A percentile compares a stretch with the other conserved stretches of the same genome.
These are phyloP conservation scores for Aspergillus aculeatus DNA, from an alignment of 2,329 filamentous ascomycete genomes.

Conservation along the genomic window DNA sequence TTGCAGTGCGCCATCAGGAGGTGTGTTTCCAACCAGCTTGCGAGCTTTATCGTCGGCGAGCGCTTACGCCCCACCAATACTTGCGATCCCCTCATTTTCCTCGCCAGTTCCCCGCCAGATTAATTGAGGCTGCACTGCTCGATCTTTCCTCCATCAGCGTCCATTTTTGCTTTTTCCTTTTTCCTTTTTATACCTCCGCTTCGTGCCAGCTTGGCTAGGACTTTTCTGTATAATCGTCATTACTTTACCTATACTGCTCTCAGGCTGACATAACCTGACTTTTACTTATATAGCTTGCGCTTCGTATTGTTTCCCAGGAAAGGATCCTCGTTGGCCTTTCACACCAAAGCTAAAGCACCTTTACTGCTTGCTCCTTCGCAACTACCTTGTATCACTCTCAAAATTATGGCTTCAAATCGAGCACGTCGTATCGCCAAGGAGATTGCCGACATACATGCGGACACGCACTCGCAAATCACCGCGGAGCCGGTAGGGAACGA, in stretches of 20 bases:
- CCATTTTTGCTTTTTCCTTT: conserved; percentile 1
- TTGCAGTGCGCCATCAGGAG: not conserved
- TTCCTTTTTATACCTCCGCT: not conserved
- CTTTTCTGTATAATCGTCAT: not conserved
- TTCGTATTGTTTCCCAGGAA: not conserved
- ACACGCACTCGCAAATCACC: conserved; percentile 73
- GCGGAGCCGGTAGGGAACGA: conserved; percentile 63
- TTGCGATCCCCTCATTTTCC: conserved; percentile 7
- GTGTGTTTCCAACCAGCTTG: not conserved
- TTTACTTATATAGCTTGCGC: not conserved
- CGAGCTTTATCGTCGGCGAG: conserved; percentile 1
- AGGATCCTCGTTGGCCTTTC: not conserved
- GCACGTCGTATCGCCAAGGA: conserved; percentile 55
- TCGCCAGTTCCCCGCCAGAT: conserved; percentile 1
- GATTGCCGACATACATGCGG: conserved; percentile 53
- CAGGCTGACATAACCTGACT: not conserved
- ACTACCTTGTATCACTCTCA: not conserved
- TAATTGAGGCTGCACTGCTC: conserved; percentile 2
- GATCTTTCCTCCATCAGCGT: not conserved
- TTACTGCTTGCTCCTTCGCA: not conserved
- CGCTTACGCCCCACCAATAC: conserved; percentile 8
- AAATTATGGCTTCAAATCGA: conserved; percentile 55
- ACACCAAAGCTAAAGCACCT: not conserved
- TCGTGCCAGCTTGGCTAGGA: not conserved
- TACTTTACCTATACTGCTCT: not conserved